These are phyloP conservation scores for Antitrichia curtipendula DNA, from an alignment of 225 moss, liverwort and hornwort genomes.

Conservation along the genomic window DNA sequence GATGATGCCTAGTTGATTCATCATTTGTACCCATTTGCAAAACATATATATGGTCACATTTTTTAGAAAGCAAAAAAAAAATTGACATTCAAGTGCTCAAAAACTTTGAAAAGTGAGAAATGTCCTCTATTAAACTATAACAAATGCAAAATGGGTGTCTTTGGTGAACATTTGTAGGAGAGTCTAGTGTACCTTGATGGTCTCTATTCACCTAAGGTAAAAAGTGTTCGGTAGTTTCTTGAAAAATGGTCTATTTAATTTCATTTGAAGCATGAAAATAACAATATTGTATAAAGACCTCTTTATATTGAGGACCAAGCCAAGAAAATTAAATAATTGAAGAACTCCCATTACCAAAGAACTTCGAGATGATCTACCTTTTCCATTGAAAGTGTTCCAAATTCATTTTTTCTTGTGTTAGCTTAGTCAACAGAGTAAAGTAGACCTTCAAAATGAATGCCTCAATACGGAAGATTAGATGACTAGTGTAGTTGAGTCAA, in stretches of 20 bases:
- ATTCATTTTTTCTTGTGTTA: no score
- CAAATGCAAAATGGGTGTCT: neutral
- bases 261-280: neutral
- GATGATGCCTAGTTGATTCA: neutral
- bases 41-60: rapidly evolving
- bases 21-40: neutral
- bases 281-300: neutral
- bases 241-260: neutral
- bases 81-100: no score
- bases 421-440: no score
- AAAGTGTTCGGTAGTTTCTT: rapidly evolving
- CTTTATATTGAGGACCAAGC: neutral
- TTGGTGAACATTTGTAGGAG: neutral
- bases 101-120: rapidly evolving
- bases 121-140: rapidly evolving
- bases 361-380: neutral
- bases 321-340: no score
- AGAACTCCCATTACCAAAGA: neutral
- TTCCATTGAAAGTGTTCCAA: rapidly evolving
- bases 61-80: no score
- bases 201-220: no score
- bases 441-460: rapidly evolving
- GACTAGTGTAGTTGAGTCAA: neutral
- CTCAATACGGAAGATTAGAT: neutral
- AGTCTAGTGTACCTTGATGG: rapidly evolving